Evolutionary conservation across 352 stramenopile species (phyloP), one percentile per base, ranked within the genome.

Genomic region (Pythium vanterpoolii): DNA sequence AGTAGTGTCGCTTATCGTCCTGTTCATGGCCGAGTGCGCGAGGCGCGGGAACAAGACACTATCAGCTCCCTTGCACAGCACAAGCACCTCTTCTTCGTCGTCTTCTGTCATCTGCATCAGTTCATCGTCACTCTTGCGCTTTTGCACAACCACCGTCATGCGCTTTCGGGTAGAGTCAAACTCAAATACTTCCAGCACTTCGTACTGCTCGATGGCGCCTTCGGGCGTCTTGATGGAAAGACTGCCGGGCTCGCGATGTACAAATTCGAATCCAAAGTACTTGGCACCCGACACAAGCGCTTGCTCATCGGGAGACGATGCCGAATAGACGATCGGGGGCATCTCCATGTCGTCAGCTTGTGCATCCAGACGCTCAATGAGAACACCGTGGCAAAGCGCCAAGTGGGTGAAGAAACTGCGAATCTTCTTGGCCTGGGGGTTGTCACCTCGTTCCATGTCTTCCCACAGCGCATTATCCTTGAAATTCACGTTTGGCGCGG

Each of bases 301-400:
- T 34, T 93, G 80, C 43, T 95, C 87, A 71, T 94, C 86, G 0
- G 87, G 85, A 9, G 88, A 98, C 27, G 94, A 97, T 2, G 94
- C 91, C 2, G 93, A 96, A 55, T 97, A 97, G 23, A 77, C 61
- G 34, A 87, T 74, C 5, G 77, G 62, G 1, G 66, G 67, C 26
- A 71, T 66, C 23, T 79, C 70, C 67, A 77, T 73, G 43, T 71
- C 68, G 7, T 77, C 73, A 2, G 59, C 47, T 70, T 86, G 53
- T 5, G 61, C 66, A 3, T 96, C 69, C 59, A 97, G 86, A 28
- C 89, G 91, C 60, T 99, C 97, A 19, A 98, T 96, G 19, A 99
- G 79, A 23, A 99, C 96, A 47, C 96, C 98, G 74, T 99, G 93
- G 43, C 92, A 98, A 14, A 98, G 62, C 18, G 88, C 89, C 46